Base-by-base conservation (phyloP, 2,329 filamentous ascomycete species). In the Periconia macrospinosa region DNA sequence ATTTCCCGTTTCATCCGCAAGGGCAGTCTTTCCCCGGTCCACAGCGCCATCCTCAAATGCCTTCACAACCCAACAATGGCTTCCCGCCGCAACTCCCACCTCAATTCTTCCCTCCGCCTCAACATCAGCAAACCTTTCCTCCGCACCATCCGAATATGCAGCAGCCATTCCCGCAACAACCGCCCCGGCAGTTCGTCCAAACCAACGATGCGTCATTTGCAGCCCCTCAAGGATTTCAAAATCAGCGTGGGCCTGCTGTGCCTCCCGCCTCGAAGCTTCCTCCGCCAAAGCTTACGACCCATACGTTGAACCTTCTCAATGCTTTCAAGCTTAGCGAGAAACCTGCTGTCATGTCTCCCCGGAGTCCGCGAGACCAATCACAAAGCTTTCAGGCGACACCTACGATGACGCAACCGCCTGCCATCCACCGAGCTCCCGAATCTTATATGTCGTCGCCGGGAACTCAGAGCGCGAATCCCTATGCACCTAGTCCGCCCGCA, bases 201-300 rank as follows among this genome's bases (percentile, higher is more conserved):
- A 23, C 5, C 10, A 13, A 37, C 11, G 33, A n/a, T n/a, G 19
- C 43, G 13, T 66, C 67, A 40, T 63, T 72, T 19, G 73, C 73
- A 18, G 20, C 19, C 15, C 46, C 37, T 18, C 43, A 13, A n/a
- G 43, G 43, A n/a, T 67, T 68, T 30, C 60, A 68, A 6, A 71
- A 53, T 49, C 71, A 64, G 47, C 74, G 75, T 52, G 75, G 75
- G n/a, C 75, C 78, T 41, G 69, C 73, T 35, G 77, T 81, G 30
- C 85, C 84, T 1, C 78, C 81, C 33, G 82, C 84, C 6, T 69
- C 84, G 60, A 82, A 82, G 48, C 66, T 87, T 20, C 84, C 85
- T 15, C 76, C 80, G 40, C 83, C 83, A 7, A 83, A 80, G 56
- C 77, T 87, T 30, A 86, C 76, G 35, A 78, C 78, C 13, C 84